phyloP scores from a whole-genome alignment of 2,329 filamentous ascomycete genomes.

The Venturia asperata region DNA sequence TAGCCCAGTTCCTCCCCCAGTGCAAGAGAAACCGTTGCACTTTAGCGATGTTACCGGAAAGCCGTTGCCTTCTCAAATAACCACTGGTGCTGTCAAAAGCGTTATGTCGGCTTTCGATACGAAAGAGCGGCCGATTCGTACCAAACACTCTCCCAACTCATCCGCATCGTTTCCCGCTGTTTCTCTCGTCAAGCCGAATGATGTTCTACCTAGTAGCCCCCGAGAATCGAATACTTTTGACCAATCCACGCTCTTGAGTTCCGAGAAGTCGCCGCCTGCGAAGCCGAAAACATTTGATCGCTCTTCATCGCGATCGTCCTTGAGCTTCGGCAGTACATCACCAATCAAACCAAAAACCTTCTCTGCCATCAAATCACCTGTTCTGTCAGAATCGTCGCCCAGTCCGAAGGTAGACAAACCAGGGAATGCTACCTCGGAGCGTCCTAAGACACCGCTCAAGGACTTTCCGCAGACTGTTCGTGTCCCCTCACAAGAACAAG shows the following conservation, averaged over 20 bases:
- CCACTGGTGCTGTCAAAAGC: not conserved
- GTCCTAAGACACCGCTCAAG: slow-evolving; percentile 13
- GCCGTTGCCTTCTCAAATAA: slow-evolving; percentile 20
- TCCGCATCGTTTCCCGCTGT: slow-evolving; percentile 22
- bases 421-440: not conserved
- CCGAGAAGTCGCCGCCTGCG: slow-evolving; percentile 3
- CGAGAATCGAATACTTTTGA: slow-evolving; percentile 23
- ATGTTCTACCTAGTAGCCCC: slow-evolving; percentile 30
- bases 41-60: slow-evolving; percentile 22
- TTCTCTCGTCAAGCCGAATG: slow-evolving; percentile 30
- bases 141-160: slow-evolving; percentile 23
- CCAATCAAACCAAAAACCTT: slow-evolving; percentile 27
- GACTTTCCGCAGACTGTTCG: slow-evolving; percentile 20
- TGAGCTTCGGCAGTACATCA: slow-evolving; percentile 14
- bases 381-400: slow-evolving; percentile 23
- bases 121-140: slow-evolving; percentile 22
- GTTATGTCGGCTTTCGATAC: not conserved
- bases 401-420: slow-evolving; percentile 24
- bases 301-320: slow-evolving; percentile 25
- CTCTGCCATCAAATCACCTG: slow-evolving; percentile 29
- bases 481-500: slow-evolving; percentile 20
- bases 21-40: not conserved
- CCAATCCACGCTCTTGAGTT: slow-evolving; percentile 23
- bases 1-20: not conserved
- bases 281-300: slow-evolving; percentile 28